Conservation (phyloP, 2,329 filamentous ascomycete species). For the Diaporthe capsici region DNA sequence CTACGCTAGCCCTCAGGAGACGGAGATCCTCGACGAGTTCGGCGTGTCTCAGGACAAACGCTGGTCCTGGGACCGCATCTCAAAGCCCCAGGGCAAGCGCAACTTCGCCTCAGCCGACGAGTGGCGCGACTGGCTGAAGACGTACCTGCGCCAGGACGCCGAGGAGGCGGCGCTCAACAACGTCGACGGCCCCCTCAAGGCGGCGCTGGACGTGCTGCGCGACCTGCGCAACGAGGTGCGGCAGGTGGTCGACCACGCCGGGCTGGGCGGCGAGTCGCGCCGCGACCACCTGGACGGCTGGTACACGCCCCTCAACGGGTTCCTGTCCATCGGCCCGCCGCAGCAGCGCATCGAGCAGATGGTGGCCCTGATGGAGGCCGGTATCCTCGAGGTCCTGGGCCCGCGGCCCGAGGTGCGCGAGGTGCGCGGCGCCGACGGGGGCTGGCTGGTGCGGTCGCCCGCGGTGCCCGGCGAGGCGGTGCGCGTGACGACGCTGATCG, state of each 20-base stretch:
- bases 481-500: constrained; percentile 10
- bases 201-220: constrained; percentile 21
- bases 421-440: not conserved
- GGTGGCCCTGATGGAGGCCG: constrained; percentile 24
- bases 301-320: constrained; percentile 32
- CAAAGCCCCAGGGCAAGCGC: not conserved
- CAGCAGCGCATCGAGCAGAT: constrained; percentile 29
- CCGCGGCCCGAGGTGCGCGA: constrained; percentile 1
- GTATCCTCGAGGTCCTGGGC: not conserved
- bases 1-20: not conserved
- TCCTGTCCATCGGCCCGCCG: constrained; percentile 31
- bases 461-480: not conserved
- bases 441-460: constrained; percentile 8
- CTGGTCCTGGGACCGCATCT: constrained; percentile 20
- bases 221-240: constrained; percentile 35
- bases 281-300: constrained; percentile 29
- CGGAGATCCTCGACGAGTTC: constrained; percentile 6
- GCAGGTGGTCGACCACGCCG: constrained; percentile 14
- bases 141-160: constrained; percentile 17
- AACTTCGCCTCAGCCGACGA: constrained; percentile 2
- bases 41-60: not conserved
- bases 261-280: not conserved
- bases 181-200: constrained; percentile 15
- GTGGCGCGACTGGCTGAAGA: constrained; percentile 22
- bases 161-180: constrained; percentile 14